phyloP scores from a whole-genome alignment of 2,329 filamentous ascomycete genomes.

The Tympanopsis confertula region DNA sequence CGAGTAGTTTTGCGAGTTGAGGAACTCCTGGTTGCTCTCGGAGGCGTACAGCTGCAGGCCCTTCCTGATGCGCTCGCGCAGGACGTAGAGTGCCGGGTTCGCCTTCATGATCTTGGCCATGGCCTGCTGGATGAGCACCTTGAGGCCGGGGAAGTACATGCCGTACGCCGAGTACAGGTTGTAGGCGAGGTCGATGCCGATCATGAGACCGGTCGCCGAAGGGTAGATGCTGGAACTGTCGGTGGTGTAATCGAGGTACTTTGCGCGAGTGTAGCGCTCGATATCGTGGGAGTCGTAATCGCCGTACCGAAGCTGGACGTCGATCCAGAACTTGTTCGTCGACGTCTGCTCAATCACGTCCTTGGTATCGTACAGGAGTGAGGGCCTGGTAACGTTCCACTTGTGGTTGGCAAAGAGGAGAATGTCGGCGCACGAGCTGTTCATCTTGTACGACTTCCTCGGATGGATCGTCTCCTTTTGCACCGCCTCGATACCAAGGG shows the following conservation, averaged over 20 bases:
- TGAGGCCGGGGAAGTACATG: conserved; percentile 95
- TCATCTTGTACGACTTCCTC: conserved; percentile 99
- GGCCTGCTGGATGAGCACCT: conserved; percentile 88
- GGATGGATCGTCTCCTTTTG: conserved; percentile 99
- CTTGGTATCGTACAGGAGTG: conserved; percentile 89
- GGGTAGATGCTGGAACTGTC: conserved; percentile 99
- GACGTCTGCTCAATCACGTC: conserved; percentile 87
- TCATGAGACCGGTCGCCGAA: conserved; percentile 91
- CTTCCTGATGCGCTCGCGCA: conserved; percentile 95
- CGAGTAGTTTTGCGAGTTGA: conserved; percentile 98
- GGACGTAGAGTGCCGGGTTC: conserved; percentile 88
- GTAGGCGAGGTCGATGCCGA: conserved; percentile 93
- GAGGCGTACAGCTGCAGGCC: conserved; percentile 95
- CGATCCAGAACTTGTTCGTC: conserved; percentile 98
- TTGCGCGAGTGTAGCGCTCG: conserved; percentile 90
- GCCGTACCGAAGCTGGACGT: conserved; percentile 90
- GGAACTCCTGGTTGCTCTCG: conserved; percentile 96
- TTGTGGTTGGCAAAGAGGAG: conserved; percentile 94
- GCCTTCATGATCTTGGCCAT: conserved; percentile 99
- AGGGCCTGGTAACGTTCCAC: conserved; percentile 94
- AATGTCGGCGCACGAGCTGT: conserved; percentile 96
- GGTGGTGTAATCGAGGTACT: conserved; percentile 97
- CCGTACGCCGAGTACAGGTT: conserved; percentile 97
- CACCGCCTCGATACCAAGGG: conserved; percentile 89
- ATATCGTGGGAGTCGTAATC: conserved; percentile 99